phyloP scores from a whole-genome alignment of 31 red algal genomes.

The Porphyra umbilicalis region DNA sequence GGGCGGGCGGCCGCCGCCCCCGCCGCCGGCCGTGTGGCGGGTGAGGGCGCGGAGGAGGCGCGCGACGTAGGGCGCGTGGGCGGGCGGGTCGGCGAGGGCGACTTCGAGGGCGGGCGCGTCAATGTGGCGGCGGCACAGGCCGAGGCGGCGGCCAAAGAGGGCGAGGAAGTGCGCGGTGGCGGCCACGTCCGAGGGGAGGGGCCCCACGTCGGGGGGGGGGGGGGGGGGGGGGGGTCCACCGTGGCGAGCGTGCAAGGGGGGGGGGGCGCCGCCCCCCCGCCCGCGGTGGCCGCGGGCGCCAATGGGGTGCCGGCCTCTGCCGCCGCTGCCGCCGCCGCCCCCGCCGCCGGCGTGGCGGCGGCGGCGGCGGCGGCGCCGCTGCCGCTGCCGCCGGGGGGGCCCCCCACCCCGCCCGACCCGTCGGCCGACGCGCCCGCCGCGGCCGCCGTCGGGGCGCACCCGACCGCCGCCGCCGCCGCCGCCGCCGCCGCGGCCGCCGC shows the following conservation, averaged over 20 bases:
- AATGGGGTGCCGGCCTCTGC: neutral
- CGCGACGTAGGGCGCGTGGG: neutral
- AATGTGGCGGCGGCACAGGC: neutral
- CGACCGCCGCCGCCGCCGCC: too few relatives aligned
- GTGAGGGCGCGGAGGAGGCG: neutral
- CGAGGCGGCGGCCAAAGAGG: neutral
- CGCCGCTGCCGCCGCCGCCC: neutral
- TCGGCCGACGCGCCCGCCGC: too few relatives aligned
- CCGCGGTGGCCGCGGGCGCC: neutral
- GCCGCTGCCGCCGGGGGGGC: neutral
- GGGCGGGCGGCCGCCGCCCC: too few relatives aligned
- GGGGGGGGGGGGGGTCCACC: neutral
- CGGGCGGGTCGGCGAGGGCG: neutral
- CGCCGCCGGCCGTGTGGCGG: neutral
- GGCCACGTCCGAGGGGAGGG: neutral
- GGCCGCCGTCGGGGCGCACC: too few relatives aligned
- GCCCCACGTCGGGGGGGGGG: neutral
- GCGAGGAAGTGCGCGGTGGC: neutral
- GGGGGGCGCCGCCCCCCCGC: too few relatives aligned
- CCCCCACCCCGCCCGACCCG: neutral
- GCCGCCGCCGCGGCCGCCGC: too few relatives aligned
- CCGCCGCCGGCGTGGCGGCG: neutral
- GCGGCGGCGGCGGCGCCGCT: neutral
- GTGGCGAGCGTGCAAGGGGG: too few relatives aligned
- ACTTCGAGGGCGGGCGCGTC: neutral